Conservation (phyloP, 495 filamentous ascomycete species). For the Talaromyces liani region DNA sequence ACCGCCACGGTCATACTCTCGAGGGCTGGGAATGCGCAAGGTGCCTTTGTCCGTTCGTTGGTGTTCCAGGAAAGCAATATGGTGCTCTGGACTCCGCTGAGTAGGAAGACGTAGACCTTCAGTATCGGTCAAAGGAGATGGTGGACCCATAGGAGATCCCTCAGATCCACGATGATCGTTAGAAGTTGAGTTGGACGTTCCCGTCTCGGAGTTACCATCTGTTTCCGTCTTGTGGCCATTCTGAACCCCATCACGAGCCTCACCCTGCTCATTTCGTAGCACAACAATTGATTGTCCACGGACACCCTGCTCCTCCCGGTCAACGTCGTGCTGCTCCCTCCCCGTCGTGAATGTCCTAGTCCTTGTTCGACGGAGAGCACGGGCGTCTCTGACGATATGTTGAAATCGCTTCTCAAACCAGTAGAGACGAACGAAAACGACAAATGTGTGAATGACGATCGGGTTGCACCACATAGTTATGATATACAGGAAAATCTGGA, state of each 20-base stretch:
- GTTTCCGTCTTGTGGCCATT: constrained; percentile 13
- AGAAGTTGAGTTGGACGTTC: constrained; percentile 16
- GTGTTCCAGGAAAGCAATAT: constrained; percentile 79
- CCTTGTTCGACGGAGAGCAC: constrained; percentile 45
- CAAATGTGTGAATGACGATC: constrained; percentile 78
- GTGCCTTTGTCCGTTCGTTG: constrained; percentile 71
- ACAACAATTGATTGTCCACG: constrained; percentile 67
- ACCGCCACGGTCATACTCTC: constrained; percentile 76
- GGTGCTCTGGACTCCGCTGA: constrained; percentile 57
- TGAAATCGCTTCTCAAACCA: constrained; percentile 97
- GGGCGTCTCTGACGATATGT: constrained; percentile 57
- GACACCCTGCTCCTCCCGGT: constrained; percentile 58
- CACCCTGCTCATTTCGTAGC: constrained; percentile 45
- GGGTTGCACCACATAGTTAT: constrained; percentile 72
- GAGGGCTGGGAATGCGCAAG: constrained; percentile 77
- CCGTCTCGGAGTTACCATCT: constrained; percentile 18
- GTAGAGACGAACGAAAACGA: constrained; percentile 87
- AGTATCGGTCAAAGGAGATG: constrained; percentile 14
- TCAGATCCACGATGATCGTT: constrained; percentile 16
- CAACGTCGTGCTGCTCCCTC: constrained; percentile 36
- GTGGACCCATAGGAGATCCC: background rate
- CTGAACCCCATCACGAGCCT: constrained; percentile 18
- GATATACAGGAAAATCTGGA: constrained; percentile 67
- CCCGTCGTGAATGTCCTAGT: constrained; percentile 49
- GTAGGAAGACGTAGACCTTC: constrained; percentile 40